Base-by-base conservation (phyloP, 148 eudicot species). In the Nepenthes gracilis region DNA sequence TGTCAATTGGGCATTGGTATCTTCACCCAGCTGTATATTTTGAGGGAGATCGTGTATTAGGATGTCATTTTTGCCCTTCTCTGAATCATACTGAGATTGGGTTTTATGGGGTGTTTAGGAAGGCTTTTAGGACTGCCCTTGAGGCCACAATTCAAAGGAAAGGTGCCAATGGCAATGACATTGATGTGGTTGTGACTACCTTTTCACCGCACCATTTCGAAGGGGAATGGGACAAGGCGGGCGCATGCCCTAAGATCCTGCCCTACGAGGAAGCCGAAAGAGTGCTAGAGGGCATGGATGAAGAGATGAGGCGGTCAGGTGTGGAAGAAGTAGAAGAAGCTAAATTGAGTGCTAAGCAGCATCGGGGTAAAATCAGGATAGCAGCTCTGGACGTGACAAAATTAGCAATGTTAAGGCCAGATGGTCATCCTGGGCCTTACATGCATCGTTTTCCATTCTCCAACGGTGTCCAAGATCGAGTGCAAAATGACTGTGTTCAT, bases 401-500 rank as follows among this genome's bases (percentile, higher is more conserved):
- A 60, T 43, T 93, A 65, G 76, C 98, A 6, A 43, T 76, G 52
- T 34, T 93, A 70, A 93, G 98, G 64, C 95, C 91, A 4, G 98
- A 93, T 69, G 95, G 88, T 33, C 98, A 93, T 33, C 98, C 98
- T 4, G 98, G 98, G 6, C 91, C 96, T 12, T 84, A 88, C 63
- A 77, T 88, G 85, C 67, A 82, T 38, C 76, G 88, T 2, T 66
- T 59, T 67, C 96, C 96, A 5, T 93, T 93, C 75, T 85, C 91
- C 0, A 77, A 84, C 60, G 98, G 98, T 50, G 68, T 86, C 23
- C 13, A 54, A 12, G 91, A 86, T 37, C 74, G 78, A 1, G 85
- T 93, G 37, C 96, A 80, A 37, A 86, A 88, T 64, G 98, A 93
- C 47, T 93, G 98, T 53, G 90, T 88, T 43, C 93, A 92, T 74